Conservation (phyloP, 164 flowering plant species). For the Stephania cephalantha region DNA sequence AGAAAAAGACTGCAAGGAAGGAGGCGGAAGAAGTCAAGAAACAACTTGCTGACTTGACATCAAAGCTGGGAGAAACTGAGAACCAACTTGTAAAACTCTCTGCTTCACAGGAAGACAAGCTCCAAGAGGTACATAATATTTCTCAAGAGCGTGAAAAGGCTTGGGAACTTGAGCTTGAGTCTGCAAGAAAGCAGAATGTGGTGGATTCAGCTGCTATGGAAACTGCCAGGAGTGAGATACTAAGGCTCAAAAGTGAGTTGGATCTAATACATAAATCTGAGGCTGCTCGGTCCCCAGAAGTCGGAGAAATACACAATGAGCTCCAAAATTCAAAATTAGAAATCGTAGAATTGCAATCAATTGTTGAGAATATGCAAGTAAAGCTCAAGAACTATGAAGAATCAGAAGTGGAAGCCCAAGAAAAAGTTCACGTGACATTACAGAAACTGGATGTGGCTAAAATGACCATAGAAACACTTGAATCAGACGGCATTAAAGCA, state of each 20-base stretch:
- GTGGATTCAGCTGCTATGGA: constrained; percentile 45
- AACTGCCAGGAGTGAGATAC: constrained; percentile 62
- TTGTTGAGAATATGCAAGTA: constrained; percentile 50
- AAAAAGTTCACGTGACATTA: constrained; percentile 42
- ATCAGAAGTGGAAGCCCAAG: constrained; percentile 63
- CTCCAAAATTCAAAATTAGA: constrained; percentile 43
- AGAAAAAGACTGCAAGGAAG: constrained; percentile 43
- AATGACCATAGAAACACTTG: constrained; percentile 42
- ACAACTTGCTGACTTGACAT: constrained; percentile 45
- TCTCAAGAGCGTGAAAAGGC: constrained; percentile 42
- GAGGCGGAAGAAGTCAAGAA: constrained; percentile 76
- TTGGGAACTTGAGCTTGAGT: constrained; percentile 51
- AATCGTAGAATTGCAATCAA: constrained; percentile 37
- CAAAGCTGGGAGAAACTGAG: constrained; percentile 56
- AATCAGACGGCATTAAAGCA: constrained; percentile 41
- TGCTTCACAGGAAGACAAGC: constrained; percentile 41
- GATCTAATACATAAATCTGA: constrained; percentile 45
- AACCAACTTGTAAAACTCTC: constrained; percentile 40
- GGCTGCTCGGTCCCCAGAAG: constrained; percentile 29
- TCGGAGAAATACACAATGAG: constrained; percentile 40
- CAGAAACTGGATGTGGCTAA: constrained; percentile 60
- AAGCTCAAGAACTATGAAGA: constrained; percentile 49
- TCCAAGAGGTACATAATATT: constrained; percentile 33
- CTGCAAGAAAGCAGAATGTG: constrained; percentile 38
- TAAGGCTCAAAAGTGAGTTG: constrained; percentile 52